Evolutionary conservation across 2,329 filamentous ascomycete genomes (phyloP), one percentile per base, ranked within the genome.

Genomic region (Cladosporium sp.): DNA sequence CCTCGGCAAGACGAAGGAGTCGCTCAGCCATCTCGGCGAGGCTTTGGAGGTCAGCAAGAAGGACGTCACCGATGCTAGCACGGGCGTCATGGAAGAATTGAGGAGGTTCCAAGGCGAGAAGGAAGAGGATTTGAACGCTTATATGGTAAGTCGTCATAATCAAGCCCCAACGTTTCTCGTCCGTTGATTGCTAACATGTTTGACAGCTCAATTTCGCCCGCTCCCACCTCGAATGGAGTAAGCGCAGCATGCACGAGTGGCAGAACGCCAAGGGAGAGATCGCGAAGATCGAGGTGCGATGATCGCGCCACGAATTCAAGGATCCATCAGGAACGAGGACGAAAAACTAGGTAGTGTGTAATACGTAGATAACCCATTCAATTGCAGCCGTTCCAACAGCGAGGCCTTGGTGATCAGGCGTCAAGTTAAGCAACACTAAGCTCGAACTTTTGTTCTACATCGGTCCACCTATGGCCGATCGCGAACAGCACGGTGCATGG

Each of bases 101-200:
- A 92, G 93, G 81, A 85, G 95, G 67, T 99, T 99, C 79, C 96
- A 99, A 79, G 84, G 84, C 66, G 93, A 98, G 79, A 99, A 99
- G 79, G 96, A 99, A 79, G 92, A 94, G 59, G 95, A 99, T 76
- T 78, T 99, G 73, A 89, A 89, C 75, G 88, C 91, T 68, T 98
- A 98, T 77, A 99, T 99, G 95, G 95, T 97, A 82, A 81, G 91
- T 80, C 21, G 16, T 60, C 14, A 48, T n/a, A n/a, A n/a, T n/a
- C n/a, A n/a, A n/a, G n/a, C n/a, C n/a, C n/a, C n/a, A 32, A 6
- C 21, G n/a, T 30, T 34, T 10, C 21, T n/a, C 13, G 28, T 28
- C 18, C 23, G 14, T 18, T 56, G 39, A 46, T 46, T n/a, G 39
- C 60, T 63, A 43, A 43, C 39, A 34, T 57, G 2, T 11, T 23